Conservation (phyloP, 768 basidiomycete species). For the Leccinum variicolor region DNA sequence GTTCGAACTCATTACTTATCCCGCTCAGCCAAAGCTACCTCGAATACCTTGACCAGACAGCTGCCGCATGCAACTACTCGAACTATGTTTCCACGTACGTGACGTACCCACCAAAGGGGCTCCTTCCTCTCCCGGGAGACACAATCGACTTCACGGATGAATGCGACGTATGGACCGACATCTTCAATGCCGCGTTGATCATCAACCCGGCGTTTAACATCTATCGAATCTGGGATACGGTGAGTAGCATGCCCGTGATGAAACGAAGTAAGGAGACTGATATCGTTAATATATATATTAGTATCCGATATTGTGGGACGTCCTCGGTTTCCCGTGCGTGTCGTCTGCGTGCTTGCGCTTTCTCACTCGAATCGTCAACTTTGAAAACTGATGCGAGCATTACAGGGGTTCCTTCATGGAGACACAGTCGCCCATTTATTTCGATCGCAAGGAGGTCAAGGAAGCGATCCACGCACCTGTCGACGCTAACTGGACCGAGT, state of each 20-base stretch:
- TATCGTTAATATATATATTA: conserved; percentile 5
- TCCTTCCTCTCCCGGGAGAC: conserved; percentile 64
- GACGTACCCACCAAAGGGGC: conserved; percentile 62
- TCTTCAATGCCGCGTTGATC: conserved; percentile 56
- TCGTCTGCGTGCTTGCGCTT: too few species aligned
- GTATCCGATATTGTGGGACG: conserved; percentile 73
- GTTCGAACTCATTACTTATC: not conserved
- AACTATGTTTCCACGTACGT: conserved; percentile 62
- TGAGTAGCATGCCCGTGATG: conserved; percentile 12
- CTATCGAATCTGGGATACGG: conserved; percentile 74
- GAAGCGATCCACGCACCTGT: conserved; percentile 66
- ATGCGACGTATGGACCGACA: conserved; percentile 66
- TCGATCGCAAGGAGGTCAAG: conserved; percentile 63
- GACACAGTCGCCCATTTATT: conserved; percentile 63
- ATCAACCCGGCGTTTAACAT: conserved; percentile 77
- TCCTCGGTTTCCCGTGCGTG: conserved; percentile 74
- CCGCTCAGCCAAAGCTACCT: conserved; percentile 60
- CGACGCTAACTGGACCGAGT: conserved; percentile 51
- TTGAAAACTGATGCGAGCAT: too few species aligned
- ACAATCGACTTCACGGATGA: conserved; percentile 42
- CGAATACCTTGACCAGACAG: conserved; percentile 49
- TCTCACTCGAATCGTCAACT: too few species aligned
- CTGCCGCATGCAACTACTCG: conserved; percentile 55
- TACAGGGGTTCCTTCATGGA: conserved; percentile 54
- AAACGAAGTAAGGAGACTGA: not conserved